A percentile compares a stretch with the other conserved stretches of the same genome.
Conservation (phyloP, 495 filamentous ascomycete species). For the Penicillium flavigenum region DNA sequence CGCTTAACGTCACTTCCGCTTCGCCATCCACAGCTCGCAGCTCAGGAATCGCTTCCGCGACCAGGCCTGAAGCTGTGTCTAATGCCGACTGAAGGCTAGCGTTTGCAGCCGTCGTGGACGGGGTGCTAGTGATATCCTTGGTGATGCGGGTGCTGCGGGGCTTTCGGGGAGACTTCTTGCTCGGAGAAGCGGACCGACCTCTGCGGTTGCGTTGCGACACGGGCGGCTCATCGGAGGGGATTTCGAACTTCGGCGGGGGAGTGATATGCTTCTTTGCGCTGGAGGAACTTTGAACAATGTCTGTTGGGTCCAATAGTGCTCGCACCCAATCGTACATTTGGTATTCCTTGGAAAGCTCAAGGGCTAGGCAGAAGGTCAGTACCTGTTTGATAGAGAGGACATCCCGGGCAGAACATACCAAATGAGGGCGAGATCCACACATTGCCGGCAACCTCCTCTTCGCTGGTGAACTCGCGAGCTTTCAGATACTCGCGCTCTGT, state of each 20-base stretch:
- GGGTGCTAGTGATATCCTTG: slow-evolving; percentile 47
- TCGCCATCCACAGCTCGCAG: slow-evolving; percentile 32
- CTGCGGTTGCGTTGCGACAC: slow-evolving; percentile 42
- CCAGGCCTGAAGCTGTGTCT: slow-evolving; percentile 42
- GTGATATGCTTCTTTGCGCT: slow-evolving; percentile 64
- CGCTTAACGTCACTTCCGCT: slow-evolving; percentile 27
- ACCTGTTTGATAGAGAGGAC: neutral
- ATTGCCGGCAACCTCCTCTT: slow-evolving; percentile 93
- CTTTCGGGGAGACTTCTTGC: slow-evolving; percentile 71
- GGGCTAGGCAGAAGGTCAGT: slow-evolving; percentile 51
- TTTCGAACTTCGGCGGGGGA: slow-evolving; percentile 66
- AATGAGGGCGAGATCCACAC: slow-evolving; percentile 88
- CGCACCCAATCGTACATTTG: slow-evolving; percentile 81
- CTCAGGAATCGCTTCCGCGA: slow-evolving; percentile 19
- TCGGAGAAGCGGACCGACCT: slow-evolving; percentile 59
- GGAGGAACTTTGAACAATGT: slow-evolving; percentile 57
- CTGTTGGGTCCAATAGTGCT: slow-evolving; percentile 79
- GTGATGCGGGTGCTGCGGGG: slow-evolving; percentile 59
- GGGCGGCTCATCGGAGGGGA: slow-evolving; percentile 44
- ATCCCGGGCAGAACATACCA: slow-evolving; percentile 49
- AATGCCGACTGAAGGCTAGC: slow-evolving; percentile 51
- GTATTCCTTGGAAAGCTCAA: slow-evolving; percentile 81
- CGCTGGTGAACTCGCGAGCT: slow-evolving; percentile 68
- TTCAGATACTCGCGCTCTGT: slow-evolving; percentile 86
- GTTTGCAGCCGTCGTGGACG: slow-evolving; percentile 49